phyloP scores from a whole-genome alignment of 1,284 basidiomycete species.

The Neolentinus lepideus region DNA sequence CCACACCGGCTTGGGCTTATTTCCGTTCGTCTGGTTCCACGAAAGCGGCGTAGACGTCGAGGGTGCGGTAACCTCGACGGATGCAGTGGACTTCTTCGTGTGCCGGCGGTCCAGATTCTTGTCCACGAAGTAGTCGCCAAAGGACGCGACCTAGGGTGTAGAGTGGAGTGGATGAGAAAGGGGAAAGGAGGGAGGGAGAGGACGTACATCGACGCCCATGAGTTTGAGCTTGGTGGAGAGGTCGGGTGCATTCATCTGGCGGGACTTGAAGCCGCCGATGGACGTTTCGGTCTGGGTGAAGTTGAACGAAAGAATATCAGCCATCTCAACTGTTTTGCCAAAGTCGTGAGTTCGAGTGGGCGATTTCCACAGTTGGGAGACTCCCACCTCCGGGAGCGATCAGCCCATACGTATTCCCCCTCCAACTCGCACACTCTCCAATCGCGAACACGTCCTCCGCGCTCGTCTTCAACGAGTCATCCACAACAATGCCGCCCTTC shows the following conservation, averaged over 20 bases:
- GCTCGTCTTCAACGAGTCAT: conserved; percentile 51
- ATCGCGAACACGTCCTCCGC: conserved; percentile 62
- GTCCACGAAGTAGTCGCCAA: conserved; percentile 74
- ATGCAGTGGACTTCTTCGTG: conserved; percentile 1
- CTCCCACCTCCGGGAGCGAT: conserved; percentile 55
- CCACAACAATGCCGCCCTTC: conserved; percentile 54
- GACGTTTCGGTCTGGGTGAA: conserved; percentile 44
- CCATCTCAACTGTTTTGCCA: conserved; percentile 53
- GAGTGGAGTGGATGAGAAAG: not conserved
- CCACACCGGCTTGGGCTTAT: conserved; percentile 11
- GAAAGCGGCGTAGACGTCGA: conserved; percentile 7
- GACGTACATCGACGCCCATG: conserved; percentile 63
- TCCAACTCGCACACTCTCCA: conserved; percentile 72
- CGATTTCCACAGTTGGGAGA: conserved; percentile 11
- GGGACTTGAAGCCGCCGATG: conserved; percentile 36
- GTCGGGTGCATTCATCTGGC: conserved; percentile 54
- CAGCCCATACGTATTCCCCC: conserved; percentile 59
- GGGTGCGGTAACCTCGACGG: conserved; percentile 9
- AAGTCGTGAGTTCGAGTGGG: not conserved
- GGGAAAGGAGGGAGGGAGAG: not conserved
- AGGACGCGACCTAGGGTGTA: conserved; percentile 46
- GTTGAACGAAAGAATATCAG: conserved; percentile 71
- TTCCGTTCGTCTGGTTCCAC: conserved; percentile 9
- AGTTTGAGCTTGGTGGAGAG: conserved; percentile 62
- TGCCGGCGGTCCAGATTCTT: conserved; percentile 18